Percentiles rank a stretch among this genome's conserved stretches.
Conservation (phyloP, 73 alveolate species). For the Symbiodinium pilosum region DNA sequence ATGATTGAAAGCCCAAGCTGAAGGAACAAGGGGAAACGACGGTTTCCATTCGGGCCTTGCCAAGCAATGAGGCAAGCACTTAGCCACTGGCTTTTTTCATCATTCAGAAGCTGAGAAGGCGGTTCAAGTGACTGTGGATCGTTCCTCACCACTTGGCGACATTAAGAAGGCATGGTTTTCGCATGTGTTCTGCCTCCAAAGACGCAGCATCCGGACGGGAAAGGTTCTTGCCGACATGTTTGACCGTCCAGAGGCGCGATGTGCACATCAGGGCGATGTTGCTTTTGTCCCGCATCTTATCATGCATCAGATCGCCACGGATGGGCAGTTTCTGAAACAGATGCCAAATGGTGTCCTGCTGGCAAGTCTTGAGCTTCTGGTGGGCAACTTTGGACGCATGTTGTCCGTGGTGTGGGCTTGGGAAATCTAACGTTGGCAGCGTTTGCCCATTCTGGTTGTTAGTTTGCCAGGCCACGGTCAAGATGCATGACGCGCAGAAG, state of each 20-base stretch:
- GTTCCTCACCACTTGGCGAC: constrained; percentile 18
- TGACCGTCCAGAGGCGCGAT: constrained; percentile 64
- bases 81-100: too few species aligned
- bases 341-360: constrained; percentile 71
- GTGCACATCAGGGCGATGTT: neutral
- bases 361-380: constrained; percentile 21
- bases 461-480: constrained; percentile 52
- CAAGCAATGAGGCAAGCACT: neutral
- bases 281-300: neutral
- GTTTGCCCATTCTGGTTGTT: neutral
- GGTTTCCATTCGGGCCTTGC: neutral
- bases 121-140: constrained; percentile 29
- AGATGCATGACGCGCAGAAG: constrained; percentile 81
- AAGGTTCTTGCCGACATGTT: constrained; percentile 69
- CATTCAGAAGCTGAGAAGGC: constrained; percentile 12
- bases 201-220: neutral
- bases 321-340: constrained; percentile 60
- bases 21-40: neutral
- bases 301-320: constrained; percentile 33
- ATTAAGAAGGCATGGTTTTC: constrained; percentile 29
- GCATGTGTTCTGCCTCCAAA: neutral
- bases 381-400: too few species aligned
- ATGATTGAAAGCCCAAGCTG: neutral
- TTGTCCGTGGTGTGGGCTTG: too few species aligned
- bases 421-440: too few species aligned